A percentile compares a stretch with the other conserved stretches of the same genome.
Evolutionary conservation across 768 basidiomycete genomes (phyloP).

Genomic region (Rhizopogon vesiculosus): DNA sequence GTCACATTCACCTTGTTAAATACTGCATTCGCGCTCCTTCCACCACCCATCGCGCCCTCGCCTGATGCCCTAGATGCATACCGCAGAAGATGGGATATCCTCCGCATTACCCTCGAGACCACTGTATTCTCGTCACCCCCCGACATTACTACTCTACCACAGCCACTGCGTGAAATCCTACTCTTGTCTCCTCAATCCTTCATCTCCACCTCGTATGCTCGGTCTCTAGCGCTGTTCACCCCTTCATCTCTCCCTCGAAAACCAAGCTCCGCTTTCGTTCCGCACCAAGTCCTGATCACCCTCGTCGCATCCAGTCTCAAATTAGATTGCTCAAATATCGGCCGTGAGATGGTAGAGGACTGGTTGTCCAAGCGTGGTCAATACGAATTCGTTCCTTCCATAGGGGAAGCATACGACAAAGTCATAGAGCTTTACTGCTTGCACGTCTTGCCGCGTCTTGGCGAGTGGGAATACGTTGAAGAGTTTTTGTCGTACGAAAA

Average conservation of each 20-base stretch:
- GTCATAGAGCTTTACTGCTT: conserved; percentile 75
- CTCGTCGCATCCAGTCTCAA: conserved; percentile 69
- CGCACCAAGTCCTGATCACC: conserved; percentile 64
- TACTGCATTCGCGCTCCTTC: conserved; percentile 64
- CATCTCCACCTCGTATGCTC: conserved; percentile 50
- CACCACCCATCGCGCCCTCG: conserved; percentile 27
- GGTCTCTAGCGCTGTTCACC: conserved; percentile 66
- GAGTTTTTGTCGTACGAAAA: conserved; percentile 74
- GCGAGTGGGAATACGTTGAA: conserved; percentile 75
- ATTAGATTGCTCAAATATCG: conserved; percentile 54
- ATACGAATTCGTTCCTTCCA: conserved; percentile 21
- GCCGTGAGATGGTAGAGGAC: conserved; percentile 65
- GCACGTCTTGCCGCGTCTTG: conserved; percentile 64
- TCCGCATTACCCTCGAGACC: conserved; percentile 78
- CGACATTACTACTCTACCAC: conserved; percentile 37
- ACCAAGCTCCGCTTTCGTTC: conserved; percentile 53
- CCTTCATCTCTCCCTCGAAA: conserved; percentile 38
- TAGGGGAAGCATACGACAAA: conserved; percentile 62
- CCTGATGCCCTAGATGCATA: conserved; percentile 42
- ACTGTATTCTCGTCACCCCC: conserved; percentile 61
- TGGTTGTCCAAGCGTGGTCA: conserved; percentile 65
- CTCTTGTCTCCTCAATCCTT: conserved; percentile 56
- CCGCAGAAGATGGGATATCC: conserved; percentile 83
- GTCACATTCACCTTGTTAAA: conserved; percentile 61
- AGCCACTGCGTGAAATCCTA: conserved; percentile 46